Conservation (phyloP, 306 rosid genomes). For the Clitoria ternatea region DNA sequence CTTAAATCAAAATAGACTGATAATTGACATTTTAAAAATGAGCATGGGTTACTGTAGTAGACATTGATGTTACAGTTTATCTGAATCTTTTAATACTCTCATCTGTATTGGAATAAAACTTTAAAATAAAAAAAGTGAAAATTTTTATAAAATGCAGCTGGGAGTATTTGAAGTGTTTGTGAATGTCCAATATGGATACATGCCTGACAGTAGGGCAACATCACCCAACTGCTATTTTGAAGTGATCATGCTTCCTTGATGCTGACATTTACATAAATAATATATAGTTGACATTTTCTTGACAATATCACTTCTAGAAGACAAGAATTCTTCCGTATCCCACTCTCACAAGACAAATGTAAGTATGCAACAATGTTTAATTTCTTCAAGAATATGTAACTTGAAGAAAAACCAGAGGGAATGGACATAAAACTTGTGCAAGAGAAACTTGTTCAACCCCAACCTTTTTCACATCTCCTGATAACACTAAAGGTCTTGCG, state of each 20-base stretch:
- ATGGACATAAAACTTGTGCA: not conserved
- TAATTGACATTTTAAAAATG: no score
- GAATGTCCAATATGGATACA: not conserved
- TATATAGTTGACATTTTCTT: constrained; percentile 1
- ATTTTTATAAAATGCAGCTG: not conserved
- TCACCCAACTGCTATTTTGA: not conserved
- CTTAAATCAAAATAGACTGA: no score
- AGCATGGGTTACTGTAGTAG: not conserved
- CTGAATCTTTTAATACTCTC: not conserved
- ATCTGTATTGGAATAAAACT: not conserved
- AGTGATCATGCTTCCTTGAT: not conserved
- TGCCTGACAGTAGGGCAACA: not conserved
- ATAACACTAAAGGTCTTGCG: constrained; percentile 76
- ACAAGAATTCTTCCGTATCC: not conserved
- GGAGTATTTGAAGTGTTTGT: not conserved
- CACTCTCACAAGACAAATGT: constrained; percentile 12
- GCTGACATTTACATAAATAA: not conserved
- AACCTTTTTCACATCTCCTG: constrained; percentile 71
- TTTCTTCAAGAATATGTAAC: not conserved
- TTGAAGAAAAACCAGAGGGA: constrained; percentile 19
- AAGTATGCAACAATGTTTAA: not conserved
- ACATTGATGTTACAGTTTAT: not conserved
- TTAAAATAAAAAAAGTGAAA: not conserved
- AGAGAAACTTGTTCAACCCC: constrained; percentile 5
- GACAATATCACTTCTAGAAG: not conserved